These are phyloP conservation scores for Lotmaria passim DNA, from an alignment of 208 protist species.

Conservation along the genomic window DNA sequence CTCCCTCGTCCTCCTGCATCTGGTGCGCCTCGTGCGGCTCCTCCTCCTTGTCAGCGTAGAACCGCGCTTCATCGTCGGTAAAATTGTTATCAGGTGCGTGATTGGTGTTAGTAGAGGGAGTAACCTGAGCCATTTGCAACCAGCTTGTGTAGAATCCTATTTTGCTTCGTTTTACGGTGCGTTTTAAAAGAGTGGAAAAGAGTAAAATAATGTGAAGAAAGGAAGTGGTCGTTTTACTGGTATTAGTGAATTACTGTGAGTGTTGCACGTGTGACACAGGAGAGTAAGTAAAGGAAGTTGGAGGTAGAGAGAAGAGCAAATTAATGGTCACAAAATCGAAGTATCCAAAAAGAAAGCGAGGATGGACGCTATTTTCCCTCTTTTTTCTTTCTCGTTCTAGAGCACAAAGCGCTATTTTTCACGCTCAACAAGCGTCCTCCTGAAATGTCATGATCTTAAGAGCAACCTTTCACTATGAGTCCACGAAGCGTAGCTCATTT, in stretches of 20 bases:
- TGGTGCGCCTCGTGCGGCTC: neutral
- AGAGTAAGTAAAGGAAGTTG: neutral
- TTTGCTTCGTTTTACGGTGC: neutral
- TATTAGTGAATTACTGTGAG: too few relatives aligned
- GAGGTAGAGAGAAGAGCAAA: neutral
- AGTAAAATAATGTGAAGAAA: neutral
- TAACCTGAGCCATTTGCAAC: neutral
- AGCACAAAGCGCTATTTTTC: too few relatives aligned
- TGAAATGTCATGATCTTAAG: too few relatives aligned
- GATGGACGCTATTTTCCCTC: too few relatives aligned
- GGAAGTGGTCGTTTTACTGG: too few relatives aligned
- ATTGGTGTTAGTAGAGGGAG: neutral
- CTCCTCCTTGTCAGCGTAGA: constrained; percentile 19
- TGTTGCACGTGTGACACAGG: too few relatives aligned
- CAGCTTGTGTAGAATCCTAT: neutral
- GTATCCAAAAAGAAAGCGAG: too few relatives aligned
- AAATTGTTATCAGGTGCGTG: neutral
- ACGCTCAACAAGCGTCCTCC: too few relatives aligned
- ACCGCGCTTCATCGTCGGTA: neutral
- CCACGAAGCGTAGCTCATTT: too few relatives aligned
- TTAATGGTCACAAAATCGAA: too few relatives aligned
- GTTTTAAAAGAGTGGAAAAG: neutral
- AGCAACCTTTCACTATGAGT: too few relatives aligned
- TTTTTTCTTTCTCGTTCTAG: too few relatives aligned
- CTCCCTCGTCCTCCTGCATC: constrained; percentile 6